Base-by-base conservation (phyloP, 495 filamentous ascomycete species). In the Aspergillus conjunctus region DNA sequence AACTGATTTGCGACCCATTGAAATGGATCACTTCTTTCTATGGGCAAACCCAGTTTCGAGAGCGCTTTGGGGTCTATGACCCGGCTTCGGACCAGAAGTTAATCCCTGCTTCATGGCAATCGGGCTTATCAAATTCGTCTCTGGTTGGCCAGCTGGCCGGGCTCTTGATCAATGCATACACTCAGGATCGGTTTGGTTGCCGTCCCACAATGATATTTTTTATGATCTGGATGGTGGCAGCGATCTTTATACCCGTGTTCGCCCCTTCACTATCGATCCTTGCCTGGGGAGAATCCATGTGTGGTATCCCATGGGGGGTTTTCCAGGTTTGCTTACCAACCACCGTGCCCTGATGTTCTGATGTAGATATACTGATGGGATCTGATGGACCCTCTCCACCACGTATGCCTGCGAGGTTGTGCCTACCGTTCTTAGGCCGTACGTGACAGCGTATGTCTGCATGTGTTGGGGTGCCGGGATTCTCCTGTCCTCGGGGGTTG, bases 111-210 rank as follows among this genome's bases (percentile, higher is more conserved):
- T 49, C 57, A 17, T 90, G 87, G 87, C 86, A 89, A 64, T 76
- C 87, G 3, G 87, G 86, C 17, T 72, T 90, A 18, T 84, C 79
- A 43, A 89, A 89, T 64, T 85, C 72, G 21, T 69, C 68, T 14
- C 59, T 65, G 12, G 71, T 78, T 60, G 87, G 87, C n/a, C 85
- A 88, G 66, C 78, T 88, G 26, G 56, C 53, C 11, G 87, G 87
- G 49, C 74, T 88, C 9, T 58, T 86, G 44, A 76, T 87, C 68
- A 89, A 88, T 63, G 85, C 84, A 43, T 84, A 69, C 61, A 76
- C 85, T 21, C 84, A 84, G 12, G 87, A 90, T 52, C 74, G 78
- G 5, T 87, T 86, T 60, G 87, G 87, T 0, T 88, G 87, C 66
- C 68, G 75, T 2, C 81, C 81, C 54, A 88, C 86, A 4, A 82